A percentile compares a stretch with the other conserved stretches of the same genome.
These are phyloP conservation scores for Pogostemon cablin DNA, from an alignment of 257 asterid species.

Conservation along the genomic window DNA sequence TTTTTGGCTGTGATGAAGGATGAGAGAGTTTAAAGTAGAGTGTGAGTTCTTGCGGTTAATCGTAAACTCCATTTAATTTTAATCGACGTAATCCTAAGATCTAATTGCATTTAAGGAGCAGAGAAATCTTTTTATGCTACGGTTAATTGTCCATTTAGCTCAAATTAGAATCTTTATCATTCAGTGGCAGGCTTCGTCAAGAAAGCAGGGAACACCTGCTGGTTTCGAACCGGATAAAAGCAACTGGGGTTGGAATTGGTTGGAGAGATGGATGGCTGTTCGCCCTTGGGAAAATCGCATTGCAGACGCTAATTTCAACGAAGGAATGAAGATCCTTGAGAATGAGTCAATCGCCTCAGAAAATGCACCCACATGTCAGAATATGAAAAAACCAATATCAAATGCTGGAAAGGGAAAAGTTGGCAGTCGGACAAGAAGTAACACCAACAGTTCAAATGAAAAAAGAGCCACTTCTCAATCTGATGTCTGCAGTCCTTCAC, in stretches of 20 bases:
- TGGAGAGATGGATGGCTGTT: slow-evolving; percentile 98
- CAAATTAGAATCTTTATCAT: slow-evolving; percentile 25
- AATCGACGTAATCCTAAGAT: not conserved
- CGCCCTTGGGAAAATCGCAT: slow-evolving; percentile 94
- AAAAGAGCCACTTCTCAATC: slow-evolving; percentile 47
- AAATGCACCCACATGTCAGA: slow-evolving; percentile 36
- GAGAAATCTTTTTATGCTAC: not conserved
- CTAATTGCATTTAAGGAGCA: not conserved
- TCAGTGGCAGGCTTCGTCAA: slow-evolving; percentile 95
- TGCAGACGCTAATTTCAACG: slow-evolving; percentile 59
- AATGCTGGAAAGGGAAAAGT: slow-evolving; percentile 44
- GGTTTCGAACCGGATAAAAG: slow-evolving; percentile 71
- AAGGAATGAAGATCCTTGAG: slow-evolving; percentile 51
- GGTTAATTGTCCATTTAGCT: not conserved
- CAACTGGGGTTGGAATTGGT: slow-evolving; percentile 98
- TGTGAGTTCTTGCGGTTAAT: not conserved
- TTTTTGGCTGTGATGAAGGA: not conserved
- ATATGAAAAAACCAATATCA: slow-evolving; percentile 48
- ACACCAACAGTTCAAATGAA: slow-evolving; percentile 42
- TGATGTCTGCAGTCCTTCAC: slow-evolving; percentile 63
- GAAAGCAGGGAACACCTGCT: slow-evolving; percentile 49
- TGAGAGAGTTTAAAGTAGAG: not conserved
- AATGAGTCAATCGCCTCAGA: slow-evolving; percentile 45
- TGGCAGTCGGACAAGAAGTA: slow-evolving; percentile 43
- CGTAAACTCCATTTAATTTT: not conserved